phyloP scores from a whole-genome alignment of 2,329 filamentous ascomycete species.

The Arthrobotrys pseudoclavata region DNA sequence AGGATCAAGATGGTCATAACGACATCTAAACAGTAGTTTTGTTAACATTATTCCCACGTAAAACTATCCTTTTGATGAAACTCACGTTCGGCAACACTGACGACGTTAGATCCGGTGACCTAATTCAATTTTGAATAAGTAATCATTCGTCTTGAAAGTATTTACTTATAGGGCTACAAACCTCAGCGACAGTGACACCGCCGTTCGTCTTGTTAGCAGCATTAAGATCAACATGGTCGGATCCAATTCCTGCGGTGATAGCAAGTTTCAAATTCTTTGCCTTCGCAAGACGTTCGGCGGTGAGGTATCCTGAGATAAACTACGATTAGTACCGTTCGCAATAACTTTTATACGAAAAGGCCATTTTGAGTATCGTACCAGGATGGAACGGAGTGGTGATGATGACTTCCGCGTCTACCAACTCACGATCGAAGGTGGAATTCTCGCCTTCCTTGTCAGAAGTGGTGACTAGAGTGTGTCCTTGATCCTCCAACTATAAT shows the following conservation, averaged over 20 bases:
- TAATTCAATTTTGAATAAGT: neutral
- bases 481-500: conserved; percentile 82
- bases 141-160: neutral
- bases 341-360: conserved; percentile 3
- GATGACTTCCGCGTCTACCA: conserved; percentile 97
- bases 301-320: conserved; percentile 98
- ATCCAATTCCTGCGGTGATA: conserved; percentile 93
- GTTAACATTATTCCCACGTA: conserved; percentile 3
- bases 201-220: conserved; percentile 95
- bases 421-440: conserved; percentile 94
- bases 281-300: conserved; percentile 93
- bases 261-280: conserved; percentile 99
- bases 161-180: neutral
- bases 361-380: conserved; percentile 19
- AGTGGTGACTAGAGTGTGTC: conserved; percentile 95
- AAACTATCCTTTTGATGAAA: neutral
- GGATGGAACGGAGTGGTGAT: conserved; percentile 88
- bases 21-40: conserved; percentile 72
- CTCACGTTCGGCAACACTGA: conserved; percentile 89
- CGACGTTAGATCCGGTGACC: conserved; percentile 97
- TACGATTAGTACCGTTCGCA: conserved; percentile 68
- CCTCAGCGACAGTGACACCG: conserved; percentile 89
- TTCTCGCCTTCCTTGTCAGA: conserved; percentile 96
- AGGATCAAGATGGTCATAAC: conserved; percentile 98
- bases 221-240: conserved; percentile 97